Evolutionary conservation across 768 basidiomycete species (phyloP).

Genomic region (Naematelia encephala): DNA sequence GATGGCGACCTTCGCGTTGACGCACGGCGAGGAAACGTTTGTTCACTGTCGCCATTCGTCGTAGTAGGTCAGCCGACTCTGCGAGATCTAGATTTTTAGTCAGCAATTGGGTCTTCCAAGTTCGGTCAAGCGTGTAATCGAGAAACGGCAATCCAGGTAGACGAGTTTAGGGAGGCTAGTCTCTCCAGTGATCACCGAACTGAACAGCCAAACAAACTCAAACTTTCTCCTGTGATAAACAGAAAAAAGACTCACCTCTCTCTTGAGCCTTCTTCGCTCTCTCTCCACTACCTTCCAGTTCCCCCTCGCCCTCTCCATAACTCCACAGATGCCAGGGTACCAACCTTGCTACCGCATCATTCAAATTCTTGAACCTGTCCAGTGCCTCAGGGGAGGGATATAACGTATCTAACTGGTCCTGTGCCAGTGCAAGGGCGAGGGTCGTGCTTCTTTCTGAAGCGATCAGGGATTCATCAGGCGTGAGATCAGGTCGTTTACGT

Average conservation of each 20-base stretch:
- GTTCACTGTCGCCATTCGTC: constrained; percentile 12
- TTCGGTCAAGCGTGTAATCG: not conserved
- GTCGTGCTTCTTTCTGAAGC: not conserved
- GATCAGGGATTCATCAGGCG: not conserved
- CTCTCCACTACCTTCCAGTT: constrained; percentile 2
- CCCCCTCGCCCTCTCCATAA: constrained; percentile 31
- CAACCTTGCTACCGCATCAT: constrained; percentile 28
- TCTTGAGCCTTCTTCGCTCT: constrained; percentile 3
- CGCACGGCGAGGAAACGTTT: constrained; percentile 8
- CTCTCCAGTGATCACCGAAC: not conserved
- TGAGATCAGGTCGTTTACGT: not conserved
- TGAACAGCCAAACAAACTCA: not conserved
- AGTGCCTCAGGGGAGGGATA: constrained; percentile 3
- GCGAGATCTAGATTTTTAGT: constrained; percentile 14
- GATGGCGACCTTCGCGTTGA: constrained; percentile 12
- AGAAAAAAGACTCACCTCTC: constrained; percentile 5
- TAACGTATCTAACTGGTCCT: constrained; percentile 18
- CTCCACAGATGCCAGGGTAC: constrained; percentile 38
- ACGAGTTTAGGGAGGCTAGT: too few species aligned
- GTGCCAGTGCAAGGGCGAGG: constrained; percentile 9
- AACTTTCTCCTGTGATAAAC: not conserved
- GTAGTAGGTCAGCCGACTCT: constrained; percentile 9
- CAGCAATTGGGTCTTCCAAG: too few species aligned
- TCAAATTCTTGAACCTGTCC: constrained; percentile 13
- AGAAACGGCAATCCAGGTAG: too few species aligned